Conservation (phyloP, 495 filamentous ascomycete genomes). For the Pseudevernia furfuracea region DNA sequence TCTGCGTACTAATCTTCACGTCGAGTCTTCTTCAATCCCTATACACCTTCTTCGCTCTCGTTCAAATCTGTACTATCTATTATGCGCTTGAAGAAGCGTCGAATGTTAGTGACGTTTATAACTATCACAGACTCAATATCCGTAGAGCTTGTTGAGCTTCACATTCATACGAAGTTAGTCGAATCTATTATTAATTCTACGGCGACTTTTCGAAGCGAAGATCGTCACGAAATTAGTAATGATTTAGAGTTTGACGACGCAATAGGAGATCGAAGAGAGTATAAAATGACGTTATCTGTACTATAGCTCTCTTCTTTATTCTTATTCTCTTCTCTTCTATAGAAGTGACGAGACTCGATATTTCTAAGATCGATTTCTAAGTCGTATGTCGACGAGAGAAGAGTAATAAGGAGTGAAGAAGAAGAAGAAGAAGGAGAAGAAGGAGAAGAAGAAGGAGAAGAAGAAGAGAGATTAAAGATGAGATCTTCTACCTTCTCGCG, state of each 20-base stretch:
- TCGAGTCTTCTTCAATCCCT: not conserved
- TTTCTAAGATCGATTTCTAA: not conserved
- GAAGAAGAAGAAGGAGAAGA: too few relatives aligned
- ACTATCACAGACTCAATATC: too few relatives aligned
- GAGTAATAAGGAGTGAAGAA: not conserved
- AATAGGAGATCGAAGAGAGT: not conserved
- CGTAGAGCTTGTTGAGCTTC: not conserved
- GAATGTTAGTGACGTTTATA: too few relatives aligned
- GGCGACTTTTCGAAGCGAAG: not conserved
- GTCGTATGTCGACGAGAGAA: not conserved
- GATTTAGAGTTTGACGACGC: not conserved
- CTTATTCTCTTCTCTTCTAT: not conserved
- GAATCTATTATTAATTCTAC: not conserved
- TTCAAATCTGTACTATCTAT: conserved; percentile 12
- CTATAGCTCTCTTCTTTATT: not conserved
- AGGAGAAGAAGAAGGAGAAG: too few relatives aligned
- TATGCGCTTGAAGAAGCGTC: conserved; percentile 12
- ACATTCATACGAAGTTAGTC: not conserved
- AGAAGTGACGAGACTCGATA: not conserved
- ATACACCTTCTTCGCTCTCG: conserved; percentile 10
- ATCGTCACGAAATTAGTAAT: not conserved
- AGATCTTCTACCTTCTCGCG: not conserved
- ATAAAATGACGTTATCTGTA: not conserved
- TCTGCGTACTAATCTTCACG: conserved; percentile 4
- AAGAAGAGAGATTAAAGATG: too few relatives aligned